These are phyloP conservation scores for Stachybotrys chartarum DNA, from an alignment of 2,329 filamentous ascomycete species.

Conservation along the genomic window DNA sequence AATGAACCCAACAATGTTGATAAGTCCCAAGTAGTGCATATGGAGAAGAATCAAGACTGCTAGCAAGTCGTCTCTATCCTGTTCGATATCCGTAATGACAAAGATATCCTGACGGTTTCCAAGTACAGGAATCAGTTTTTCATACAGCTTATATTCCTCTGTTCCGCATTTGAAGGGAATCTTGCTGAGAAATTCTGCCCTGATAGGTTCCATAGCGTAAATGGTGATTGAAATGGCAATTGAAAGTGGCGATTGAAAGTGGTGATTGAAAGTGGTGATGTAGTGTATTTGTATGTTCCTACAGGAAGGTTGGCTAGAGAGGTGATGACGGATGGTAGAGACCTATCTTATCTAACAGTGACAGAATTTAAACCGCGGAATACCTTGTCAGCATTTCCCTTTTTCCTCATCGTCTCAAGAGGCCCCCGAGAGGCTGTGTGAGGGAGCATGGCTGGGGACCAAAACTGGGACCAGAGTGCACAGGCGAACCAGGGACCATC, in stretches of 20 bases:
- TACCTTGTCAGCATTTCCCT: not conserved
- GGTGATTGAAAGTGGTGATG: too few species aligned
- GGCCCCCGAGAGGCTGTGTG: too few species aligned
- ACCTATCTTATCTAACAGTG: not conserved
- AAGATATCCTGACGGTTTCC: not conserved
- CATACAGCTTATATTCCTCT: not conserved
- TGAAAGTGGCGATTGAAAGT: not conserved
- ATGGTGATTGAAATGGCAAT: not conserved
- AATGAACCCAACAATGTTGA: not conserved
- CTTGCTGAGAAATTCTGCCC: not conserved
- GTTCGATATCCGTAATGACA: not conserved
- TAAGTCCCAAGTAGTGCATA: too few species aligned
- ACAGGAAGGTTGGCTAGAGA: not conserved
- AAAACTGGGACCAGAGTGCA: too few species aligned
- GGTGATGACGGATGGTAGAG: not conserved
- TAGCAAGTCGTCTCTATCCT: not conserved
- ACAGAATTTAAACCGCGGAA: not conserved
- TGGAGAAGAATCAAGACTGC: not conserved
- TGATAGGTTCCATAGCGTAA: not conserved
- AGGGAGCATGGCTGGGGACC: too few species aligned
- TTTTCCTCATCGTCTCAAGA: not conserved
- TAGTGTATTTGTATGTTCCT: not conserved
- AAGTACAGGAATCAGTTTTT: not conserved
- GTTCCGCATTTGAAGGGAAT: not conserved
- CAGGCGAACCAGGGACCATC: not conserved